A percentile compares a stretch with the other conserved stretches of the same genome.
Conservation (phyloP, 768 basidiomycete genomes). For the Paxillus ammoniavirescens region DNA sequence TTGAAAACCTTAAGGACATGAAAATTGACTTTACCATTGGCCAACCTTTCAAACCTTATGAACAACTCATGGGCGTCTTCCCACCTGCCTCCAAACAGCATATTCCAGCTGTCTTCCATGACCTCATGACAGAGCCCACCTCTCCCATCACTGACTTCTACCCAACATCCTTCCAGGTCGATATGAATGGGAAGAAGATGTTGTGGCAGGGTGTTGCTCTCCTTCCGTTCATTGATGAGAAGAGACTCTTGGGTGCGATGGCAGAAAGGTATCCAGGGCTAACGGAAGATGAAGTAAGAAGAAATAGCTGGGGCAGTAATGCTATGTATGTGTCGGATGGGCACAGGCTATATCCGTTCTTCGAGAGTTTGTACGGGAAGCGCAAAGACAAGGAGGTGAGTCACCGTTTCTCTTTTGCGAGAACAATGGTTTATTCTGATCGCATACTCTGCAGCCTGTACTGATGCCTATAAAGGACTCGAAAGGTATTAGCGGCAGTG, state of each 20-base stretch:
- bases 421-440: conserved; percentile 12
- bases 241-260: conserved; percentile 84
- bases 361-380: conserved; percentile 89
- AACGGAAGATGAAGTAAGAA: conserved; percentile 73
- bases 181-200: conserved; percentile 99
- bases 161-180: conserved; percentile 86
- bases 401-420: conserved; percentile 2
- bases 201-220: conserved; percentile 98
- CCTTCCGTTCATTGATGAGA: conserved; percentile 91
- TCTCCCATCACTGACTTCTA: conserved; percentile 98
- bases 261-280: conserved; percentile 59
- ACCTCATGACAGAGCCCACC: conserved; percentile 80
- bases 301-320: conserved; percentile 85
- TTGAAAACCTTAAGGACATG: conserved; percentile 74
- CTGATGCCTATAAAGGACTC: conserved; percentile 66
- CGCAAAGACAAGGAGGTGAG: conserved; percentile 75
- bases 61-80: conserved; percentile 98
- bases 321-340: conserved; percentile 81
- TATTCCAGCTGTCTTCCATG: conserved; percentile 83
- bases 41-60: conserved; percentile 93
- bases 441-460: conserved; percentile 55
- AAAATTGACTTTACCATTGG: conserved; percentile 78
- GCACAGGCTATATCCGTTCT: conserved; percentile 82
- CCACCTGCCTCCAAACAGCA: conserved; percentile 85
- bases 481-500: conserved; percentile 75